Percentiles rank a stretch among this genome's conserved stretches.
Conservation (phyloP, 768 basidiomycete genomes). For the Clathrus columnatus region DNA sequence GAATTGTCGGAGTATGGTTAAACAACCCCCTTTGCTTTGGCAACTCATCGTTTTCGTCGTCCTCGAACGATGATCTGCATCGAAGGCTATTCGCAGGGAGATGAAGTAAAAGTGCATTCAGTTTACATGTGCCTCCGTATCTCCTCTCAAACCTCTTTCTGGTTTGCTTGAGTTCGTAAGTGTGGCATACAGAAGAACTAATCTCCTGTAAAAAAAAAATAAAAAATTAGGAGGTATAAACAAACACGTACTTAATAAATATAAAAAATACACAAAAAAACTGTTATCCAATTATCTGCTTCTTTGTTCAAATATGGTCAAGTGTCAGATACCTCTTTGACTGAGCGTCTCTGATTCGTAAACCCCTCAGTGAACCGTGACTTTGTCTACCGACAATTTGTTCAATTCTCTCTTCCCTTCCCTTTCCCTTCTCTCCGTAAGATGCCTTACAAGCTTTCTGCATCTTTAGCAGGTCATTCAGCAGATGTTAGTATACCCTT, state of each 20-base stretch:
- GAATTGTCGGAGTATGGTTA: background rate
- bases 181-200: conserved; percentile 62
- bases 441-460: conserved; percentile 74
- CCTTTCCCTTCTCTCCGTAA: background rate
- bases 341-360: conserved; percentile 6
- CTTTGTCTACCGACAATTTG: background rate
- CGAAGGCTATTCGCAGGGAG: conserved; percentile 74
- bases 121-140: conserved; percentile 72
- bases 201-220: conserved; percentile 8
- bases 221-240: background rate
- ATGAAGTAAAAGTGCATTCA: conserved; percentile 85
- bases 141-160: conserved; percentile 53
- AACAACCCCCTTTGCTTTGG: conserved; percentile 24
- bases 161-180: conserved; percentile 72
- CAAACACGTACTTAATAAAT: background rate
- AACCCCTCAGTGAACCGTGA: no score
- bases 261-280: background rate
- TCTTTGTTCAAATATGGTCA: background rate
- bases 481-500: conserved; percentile 51
- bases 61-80: conserved; percentile 33
- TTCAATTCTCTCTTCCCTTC: background rate
- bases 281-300: background rate
- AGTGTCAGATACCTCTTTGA: background rate
- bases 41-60: conserved; percentile 32
- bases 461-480: conserved; percentile 59